Evolutionary conservation across 257 asterid genomes (phyloP), one percentile per base, ranked within the genome.

Genomic region (Nicotiana knightiana): DNA sequence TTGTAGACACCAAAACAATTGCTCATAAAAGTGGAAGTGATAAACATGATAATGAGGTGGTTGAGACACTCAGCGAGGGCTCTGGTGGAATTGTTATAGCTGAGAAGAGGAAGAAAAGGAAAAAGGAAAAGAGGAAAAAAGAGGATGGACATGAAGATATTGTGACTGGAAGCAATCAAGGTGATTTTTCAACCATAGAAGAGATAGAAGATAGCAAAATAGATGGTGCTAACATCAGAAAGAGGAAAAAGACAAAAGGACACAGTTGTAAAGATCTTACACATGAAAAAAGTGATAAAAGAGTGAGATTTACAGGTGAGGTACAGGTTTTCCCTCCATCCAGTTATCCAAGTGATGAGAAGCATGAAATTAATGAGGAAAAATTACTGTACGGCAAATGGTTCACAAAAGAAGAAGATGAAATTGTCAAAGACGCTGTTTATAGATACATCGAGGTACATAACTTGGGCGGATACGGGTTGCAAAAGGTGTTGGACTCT

Each of bases 391-490:
- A 4, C 15, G 80, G 80, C 17, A 75, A 75, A 18, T 4, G 43
- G 5, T 75, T 75, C 62, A 21, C 80, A 48, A 24, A 48, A 46
- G 80, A 55, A 77, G 81, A 77, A 57, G 54, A 77, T 57, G 67
- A 54, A 61, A 77, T 32, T 59, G 11, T 77, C 67, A 77, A 57
- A 30, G 32, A 77, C 3, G 54, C 53, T 77, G 66, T 77, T 28
- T 28, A 13, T 53, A 77, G 24, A 28, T 77, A 53, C 66, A 77
- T 77, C 7, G 81, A 51, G 81, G 9, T 6, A 30, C 66, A 77
- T 55, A n/a, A 57, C 17, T 30, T 77, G 17, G 81, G 66, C 11
- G 9, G 32, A 24, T 30, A 77, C 3, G 43, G 67, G 7, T 67
- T 67, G 57, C 59, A 51, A 26, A 81, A 64, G 58, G 57, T 81